These are phyloP conservation scores for Termitomyces sp. DNA, from an alignment of 1,284 basidiomycete species.

Conservation along the genomic window DNA sequence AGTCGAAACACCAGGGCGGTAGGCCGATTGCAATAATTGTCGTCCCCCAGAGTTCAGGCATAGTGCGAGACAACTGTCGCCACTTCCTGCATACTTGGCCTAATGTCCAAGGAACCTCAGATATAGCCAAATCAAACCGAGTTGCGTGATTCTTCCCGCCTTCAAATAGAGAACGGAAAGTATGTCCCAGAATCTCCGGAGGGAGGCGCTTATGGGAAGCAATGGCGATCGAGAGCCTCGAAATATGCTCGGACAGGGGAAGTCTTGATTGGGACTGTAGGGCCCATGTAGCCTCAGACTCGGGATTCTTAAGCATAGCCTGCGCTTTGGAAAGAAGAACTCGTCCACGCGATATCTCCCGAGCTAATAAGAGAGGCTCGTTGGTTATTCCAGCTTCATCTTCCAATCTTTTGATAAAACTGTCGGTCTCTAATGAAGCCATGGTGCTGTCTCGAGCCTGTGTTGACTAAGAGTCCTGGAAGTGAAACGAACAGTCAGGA, in stretches of 20 bases:
- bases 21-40: no score
- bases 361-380: not conserved
- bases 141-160: not conserved
- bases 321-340: not conserved
- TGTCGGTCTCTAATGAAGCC: no score
- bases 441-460: no score
- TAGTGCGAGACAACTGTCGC: not conserved
- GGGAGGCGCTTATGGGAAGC: constrained; percentile 1
- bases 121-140: not conserved
- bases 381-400: not conserved
- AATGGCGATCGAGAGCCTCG: not conserved
- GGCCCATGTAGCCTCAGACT: not conserved
- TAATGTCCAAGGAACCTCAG: not conserved
- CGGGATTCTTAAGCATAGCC: not conserved
- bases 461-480: no score
- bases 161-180: not conserved
- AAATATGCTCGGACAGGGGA: not conserved
- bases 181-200: not conserved
- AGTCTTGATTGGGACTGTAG: not conserved
- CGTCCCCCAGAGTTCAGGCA: not conserved
- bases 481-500: no score
- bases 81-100: not conserved
- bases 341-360: not conserved
- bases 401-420: not conserved
- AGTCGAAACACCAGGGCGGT: no score